phyloP scores from a whole-genome alignment of 768 basidiomycete species.

The Coprinopsis sp. region DNA sequence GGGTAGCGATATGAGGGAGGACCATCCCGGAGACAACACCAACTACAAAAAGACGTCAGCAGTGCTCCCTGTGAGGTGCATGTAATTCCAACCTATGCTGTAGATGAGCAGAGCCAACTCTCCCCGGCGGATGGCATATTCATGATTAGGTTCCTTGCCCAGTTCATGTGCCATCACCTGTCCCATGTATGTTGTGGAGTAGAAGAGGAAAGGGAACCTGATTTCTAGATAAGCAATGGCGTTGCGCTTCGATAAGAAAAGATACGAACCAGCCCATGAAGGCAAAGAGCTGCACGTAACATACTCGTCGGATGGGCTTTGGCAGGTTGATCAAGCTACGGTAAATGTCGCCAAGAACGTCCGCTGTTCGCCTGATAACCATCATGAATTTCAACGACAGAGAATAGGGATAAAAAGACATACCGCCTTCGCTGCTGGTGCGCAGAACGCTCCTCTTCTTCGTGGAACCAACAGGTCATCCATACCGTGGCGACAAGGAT shows the following conservation, averaged over 20 bases:
- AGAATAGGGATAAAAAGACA: constrained; percentile 3
- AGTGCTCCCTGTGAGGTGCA: not conserved
- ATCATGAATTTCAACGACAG: constrained; percentile 2
- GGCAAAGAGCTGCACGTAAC: constrained; percentile 89
- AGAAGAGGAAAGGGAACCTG: constrained; percentile 95
- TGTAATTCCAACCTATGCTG: constrained; percentile 65
- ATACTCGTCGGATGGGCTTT: constrained; percentile 80
- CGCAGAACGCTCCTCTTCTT: constrained; percentile 66
- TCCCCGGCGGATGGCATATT: constrained; percentile 80
- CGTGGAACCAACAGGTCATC: constrained; percentile 83
- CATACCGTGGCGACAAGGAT: constrained; percentile 78
- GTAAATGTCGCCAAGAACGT: constrained; percentile 76
- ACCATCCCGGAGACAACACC: constrained; percentile 79
- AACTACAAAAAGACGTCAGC: constrained; percentile 41
- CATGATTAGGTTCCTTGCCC: constrained; percentile 69
- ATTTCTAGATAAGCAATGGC: no score
- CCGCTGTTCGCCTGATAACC: constrained; percentile 54
- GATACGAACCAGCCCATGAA: constrained; percentile 85
- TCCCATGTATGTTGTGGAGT: constrained; percentile 89
- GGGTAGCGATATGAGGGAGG: constrained; percentile 75
- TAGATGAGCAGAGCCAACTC: constrained; percentile 88
- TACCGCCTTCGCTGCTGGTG: constrained; percentile 19
- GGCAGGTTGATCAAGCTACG: constrained; percentile 72
- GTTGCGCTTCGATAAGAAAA: no score
- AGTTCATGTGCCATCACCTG: constrained; percentile 88